These are phyloP conservation scores for Amphicarpaea edgeworthii DNA, from an alignment of 306 rosid genomes.

Conservation along the genomic window DNA sequence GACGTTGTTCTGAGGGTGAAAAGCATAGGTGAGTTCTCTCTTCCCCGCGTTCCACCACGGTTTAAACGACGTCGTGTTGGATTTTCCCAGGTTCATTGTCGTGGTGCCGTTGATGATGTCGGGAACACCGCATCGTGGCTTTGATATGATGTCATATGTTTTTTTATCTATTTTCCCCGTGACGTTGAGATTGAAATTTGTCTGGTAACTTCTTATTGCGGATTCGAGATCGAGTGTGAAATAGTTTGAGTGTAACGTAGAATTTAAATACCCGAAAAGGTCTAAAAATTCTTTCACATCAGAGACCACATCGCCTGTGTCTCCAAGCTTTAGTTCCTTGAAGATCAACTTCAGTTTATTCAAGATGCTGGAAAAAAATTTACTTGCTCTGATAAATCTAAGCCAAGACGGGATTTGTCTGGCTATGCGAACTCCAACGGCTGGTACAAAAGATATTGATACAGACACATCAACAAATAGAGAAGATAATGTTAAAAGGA, in stretches of 20 bases:
- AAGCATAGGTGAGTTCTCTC: neutral
- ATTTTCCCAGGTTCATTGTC: neutral
- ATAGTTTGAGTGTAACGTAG: neutral
- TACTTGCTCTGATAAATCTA: neutral
- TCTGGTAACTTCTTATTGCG: neutral
- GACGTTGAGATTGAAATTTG: neutral
- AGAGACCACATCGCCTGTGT: neutral
- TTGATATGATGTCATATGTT: neutral
- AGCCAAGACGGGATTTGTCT: neutral
- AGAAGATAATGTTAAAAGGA: slow-evolving; percentile 1
- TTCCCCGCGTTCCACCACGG: slow-evolving; percentile 17
- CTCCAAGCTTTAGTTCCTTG: neutral
- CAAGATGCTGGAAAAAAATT: neutral
- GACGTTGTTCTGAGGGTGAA: neutral
- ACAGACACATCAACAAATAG: neutral
- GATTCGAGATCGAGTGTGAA: slow-evolving; percentile 6
- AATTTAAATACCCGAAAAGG: slow-evolving; percentile 14
- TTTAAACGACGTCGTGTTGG: neutral
- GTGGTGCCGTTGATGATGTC: slow-evolving; percentile 30
- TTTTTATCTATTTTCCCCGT: neutral
- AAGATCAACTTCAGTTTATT: slow-evolving; percentile 6
- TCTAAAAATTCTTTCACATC: neutral
- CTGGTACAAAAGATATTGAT: neutral
- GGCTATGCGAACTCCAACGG: neutral
- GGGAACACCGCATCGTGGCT: slow-evolving; percentile 28